Base-by-base conservation (phyloP, 1,284 basidiomycete species). In the Xerocomus cyaneibrunnescens region DNA sequence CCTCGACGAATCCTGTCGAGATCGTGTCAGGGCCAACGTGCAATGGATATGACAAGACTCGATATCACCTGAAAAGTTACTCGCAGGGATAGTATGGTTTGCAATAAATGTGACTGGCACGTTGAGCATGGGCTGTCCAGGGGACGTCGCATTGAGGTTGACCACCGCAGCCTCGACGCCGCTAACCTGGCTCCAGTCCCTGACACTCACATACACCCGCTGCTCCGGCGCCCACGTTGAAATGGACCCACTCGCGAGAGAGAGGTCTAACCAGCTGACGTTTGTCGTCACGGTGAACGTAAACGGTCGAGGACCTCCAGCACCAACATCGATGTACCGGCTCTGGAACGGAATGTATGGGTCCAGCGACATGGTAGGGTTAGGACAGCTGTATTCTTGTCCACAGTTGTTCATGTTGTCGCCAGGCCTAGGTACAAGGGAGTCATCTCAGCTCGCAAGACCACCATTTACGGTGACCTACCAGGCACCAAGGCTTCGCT, bases 401-500 rank as follows among this genome's bases (percentile, higher is more conserved):
- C 6, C 8, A 3, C 34, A 19, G 17, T 35, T 3, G 8, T 47
- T 14, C 16, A 50, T 30, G 22, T 36, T 8, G 13, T 25, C 22
- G 12, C 13, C 10, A 16, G 22, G 36, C 12, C 36, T 23, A 16
- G 37, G 22, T 7, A 13, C 19, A 38, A 3, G 7, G 25, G 25
- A 9, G 25, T 27, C 9, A 9, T 27, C 9, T 45, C 22, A n/a
- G 30, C 14, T 46, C 23, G 25, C 25, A 9, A 27, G 17, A 21
- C 13, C 6, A 16, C n/a, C 7, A 12, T 7, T 27, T 34, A 16
- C 13, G 28, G 13, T 30, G 19, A 21, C 31, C n/a, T 58, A 81
- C 83, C 81, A 85, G 49, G 19, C 35, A 36, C 76, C 83, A 3
- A 71, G 57, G n/a, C 75, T 80, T 16, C 81, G 78, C 69, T 88